Conservation (phyloP, 1,139 yeast genomes). For the Suhomyces bolitotheri region DNA sequence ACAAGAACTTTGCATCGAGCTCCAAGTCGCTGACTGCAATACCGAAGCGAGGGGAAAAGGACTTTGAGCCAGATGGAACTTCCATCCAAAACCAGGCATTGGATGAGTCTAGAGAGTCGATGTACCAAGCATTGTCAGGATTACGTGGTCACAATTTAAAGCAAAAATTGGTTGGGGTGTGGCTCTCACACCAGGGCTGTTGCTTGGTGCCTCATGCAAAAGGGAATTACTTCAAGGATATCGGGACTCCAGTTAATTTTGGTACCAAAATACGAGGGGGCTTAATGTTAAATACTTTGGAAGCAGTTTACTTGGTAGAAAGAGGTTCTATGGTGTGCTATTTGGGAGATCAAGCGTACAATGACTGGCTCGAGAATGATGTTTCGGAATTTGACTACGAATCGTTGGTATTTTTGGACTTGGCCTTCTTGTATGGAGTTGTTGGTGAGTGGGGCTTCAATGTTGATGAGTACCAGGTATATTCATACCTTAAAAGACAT, state of each 20-base stretch:
- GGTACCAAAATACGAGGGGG: constrained; percentile 26
- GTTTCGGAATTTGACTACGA: constrained; percentile 24
- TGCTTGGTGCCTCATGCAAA: constrained; percentile 59
- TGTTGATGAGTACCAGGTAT: constrained; percentile 65
- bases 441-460: constrained; percentile 36
- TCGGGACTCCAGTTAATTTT: constrained; percentile 55
- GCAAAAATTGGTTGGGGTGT: constrained; percentile 47
- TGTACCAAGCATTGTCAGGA: constrained; percentile 67
- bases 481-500: constrained; percentile 70
- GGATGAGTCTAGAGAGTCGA: constrained; percentile 59
- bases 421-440: constrained; percentile 66
- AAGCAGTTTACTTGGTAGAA: constrained; percentile 74
- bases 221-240: constrained; percentile 73
- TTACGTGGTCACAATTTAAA: constrained; percentile 61
- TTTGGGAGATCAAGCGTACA: constrained; percentile 22
- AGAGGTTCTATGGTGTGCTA: constrained; percentile 75
- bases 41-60: constrained; percentile 72
- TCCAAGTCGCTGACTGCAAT: constrained; percentile 13
- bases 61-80: constrained; percentile 83
- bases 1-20: constrained; percentile 12
- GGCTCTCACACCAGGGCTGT: constrained; percentile 39
- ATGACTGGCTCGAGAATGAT: constrained; percentile 16
- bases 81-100: constrained; percentile 54
- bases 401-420: constrained; percentile 47
- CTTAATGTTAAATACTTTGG: constrained; percentile 59